Evolutionary conservation across 345 rosid species (phyloP), one percentile per base, ranked within the genome.

Genomic region (Lepidium didymum): DNA sequence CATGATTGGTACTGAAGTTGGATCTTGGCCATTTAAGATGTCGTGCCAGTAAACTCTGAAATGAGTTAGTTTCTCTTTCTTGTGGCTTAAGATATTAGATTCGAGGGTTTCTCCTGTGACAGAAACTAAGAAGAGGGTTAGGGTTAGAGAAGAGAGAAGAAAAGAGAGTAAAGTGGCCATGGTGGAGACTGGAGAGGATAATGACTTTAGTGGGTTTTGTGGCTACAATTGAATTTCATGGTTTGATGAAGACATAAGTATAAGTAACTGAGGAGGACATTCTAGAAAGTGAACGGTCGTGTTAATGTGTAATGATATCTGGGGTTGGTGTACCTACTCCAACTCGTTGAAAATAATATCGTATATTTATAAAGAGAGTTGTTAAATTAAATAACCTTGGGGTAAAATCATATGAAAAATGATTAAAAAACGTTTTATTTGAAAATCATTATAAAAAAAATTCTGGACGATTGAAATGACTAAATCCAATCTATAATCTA

Each of bases 21-120:
- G 81, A 54, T 85, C 76, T 14, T 50, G 36, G 11, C 87, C 89
- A 19, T 61, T 74, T 11, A 54, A 1, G 31, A 80, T 72, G 77
- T 90, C 95, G 43, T 90, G 97, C 89, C 87, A 90, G 56, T 82
- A 87, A 4, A 85, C 43, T 18, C 55, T 65, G 36, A 87, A 84
- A 70, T 84, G 91, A 65, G 80, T 84, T 14, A 85, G 76, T 74
- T 85, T 89, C 75, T 85, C 82, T 49, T 76, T 85, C 63, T 70
- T 80, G 37, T 56, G 27, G 10, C 47, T 69, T 69, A 77, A 29
- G n/a, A 64, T 38, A 5, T 54, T 8, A 49, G 15, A 66, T 60
- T 79, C 75, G 44, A 80, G 8, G 58, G 62, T 58, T 62, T 71
- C 69, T 43, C 63, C 80, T 40, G 27, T 50, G 56, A 25, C 38